phyloP scores from a whole-genome alignment of 768 basidiomycete genomes.

The Kwoniella botswanensis region DNA sequence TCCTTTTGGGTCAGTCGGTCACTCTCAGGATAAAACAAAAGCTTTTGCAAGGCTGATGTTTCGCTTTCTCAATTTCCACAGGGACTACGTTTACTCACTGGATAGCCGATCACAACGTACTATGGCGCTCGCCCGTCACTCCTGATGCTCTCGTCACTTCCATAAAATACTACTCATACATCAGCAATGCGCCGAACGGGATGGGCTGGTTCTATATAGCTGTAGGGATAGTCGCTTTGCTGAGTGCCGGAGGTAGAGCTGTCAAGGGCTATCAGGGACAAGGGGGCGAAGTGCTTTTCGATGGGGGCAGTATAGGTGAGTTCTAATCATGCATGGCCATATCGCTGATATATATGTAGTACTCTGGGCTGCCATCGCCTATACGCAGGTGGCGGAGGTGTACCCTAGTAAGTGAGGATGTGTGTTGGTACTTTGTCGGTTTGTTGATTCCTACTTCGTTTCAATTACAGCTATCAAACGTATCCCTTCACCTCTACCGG shows the following conservation, averaged over 20 bases:
- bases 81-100: slow-evolving; percentile 57
- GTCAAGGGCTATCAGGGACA: slow-evolving; percentile 44
- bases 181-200: slow-evolving; percentile 41
- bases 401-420: slow-evolving; percentile 40
- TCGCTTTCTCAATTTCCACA: slow-evolving; percentile 9
- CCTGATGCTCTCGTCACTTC: slow-evolving; percentile 48
- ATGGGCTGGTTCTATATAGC: slow-evolving; percentile 47
- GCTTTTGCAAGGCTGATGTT: background rate
- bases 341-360: slow-evolving; percentile 25
- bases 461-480: slow-evolving; percentile 42
- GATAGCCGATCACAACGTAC: slow-evolving; percentile 58
- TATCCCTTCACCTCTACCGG: slow-evolving; percentile 42
- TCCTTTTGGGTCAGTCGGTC: slow-evolving; percentile 48
- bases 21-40: background rate
- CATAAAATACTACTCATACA: slow-evolving; percentile 55
- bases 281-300: slow-evolving; percentile 57
- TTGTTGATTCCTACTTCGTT: background rate
- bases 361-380: slow-evolving; percentile 42
- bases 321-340: background rate
- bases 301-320: slow-evolving; percentile 56
- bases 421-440: background rate
- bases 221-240: slow-evolving; percentile 44
- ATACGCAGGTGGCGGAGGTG: slow-evolving; percentile 46
- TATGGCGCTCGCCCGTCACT: slow-evolving; percentile 56
- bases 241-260: slow-evolving; percentile 43